These are phyloP conservation scores for Tardiomyces digboiensis DNA, from an alignment of 1,139 yeast species.

Conservation along the genomic window DNA sequence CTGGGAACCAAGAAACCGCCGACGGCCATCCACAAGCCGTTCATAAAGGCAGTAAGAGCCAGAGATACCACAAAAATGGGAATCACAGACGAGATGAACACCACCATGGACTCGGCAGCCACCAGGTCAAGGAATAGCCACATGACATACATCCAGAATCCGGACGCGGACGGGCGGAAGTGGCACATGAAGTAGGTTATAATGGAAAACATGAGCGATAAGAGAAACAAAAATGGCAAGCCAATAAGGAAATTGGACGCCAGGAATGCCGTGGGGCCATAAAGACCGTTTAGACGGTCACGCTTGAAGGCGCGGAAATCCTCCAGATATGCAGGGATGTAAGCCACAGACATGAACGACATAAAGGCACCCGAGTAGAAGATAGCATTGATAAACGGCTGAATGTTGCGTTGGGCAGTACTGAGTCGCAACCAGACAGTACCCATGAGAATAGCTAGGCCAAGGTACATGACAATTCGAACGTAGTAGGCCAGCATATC, in stretches of 20 bases:
- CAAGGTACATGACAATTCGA: conserved; percentile 32
- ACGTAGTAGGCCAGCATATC: conserved; percentile 32
- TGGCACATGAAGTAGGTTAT: conserved; percentile 31
- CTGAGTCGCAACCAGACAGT: conserved; percentile 34
- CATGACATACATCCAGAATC: conserved; percentile 29
- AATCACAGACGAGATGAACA: conserved; percentile 27
- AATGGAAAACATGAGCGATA: conserved; percentile 27
- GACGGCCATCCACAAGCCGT: conserved; percentile 38
- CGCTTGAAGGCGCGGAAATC: conserved; percentile 26
- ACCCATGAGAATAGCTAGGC: conserved; percentile 34
- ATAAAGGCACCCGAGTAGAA: conserved; percentile 36
- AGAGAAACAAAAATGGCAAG: conserved; percentile 30
- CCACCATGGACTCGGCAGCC: conserved; percentile 35
- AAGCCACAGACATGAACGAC: conserved; percentile 38
- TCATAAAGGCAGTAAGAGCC: conserved; percentile 33
- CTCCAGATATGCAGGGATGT: conserved; percentile 34
- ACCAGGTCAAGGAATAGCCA: conserved; percentile 33
- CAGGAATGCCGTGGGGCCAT: conserved; percentile 31
- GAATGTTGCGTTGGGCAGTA: conserved; percentile 26
- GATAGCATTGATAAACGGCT: conserved; percentile 32
- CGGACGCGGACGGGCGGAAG: conserved; percentile 24
- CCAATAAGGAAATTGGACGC: conserved; percentile 32
- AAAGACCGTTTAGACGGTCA: conserved; percentile 31
- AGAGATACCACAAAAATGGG: conserved; percentile 33
- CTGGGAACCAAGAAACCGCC: conserved; percentile 33